Evolutionary conservation across 2,329 filamentous ascomycete species (phyloP).

Genomic region (Aspergillus phoenicis): DNA sequence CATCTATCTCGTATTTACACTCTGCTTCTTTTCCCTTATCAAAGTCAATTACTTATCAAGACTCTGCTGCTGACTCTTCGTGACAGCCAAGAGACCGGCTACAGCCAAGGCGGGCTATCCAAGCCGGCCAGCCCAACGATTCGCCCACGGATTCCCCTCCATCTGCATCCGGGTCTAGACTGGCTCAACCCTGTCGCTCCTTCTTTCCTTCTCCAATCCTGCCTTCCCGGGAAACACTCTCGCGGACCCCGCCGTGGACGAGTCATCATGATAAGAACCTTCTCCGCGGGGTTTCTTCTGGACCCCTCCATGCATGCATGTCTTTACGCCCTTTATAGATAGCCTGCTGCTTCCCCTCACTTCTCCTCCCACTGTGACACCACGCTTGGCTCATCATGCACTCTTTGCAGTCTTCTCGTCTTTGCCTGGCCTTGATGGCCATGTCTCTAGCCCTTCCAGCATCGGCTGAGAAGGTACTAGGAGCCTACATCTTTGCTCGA

Average conservation of each 20-base stretch:
- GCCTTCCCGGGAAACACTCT: not conserved
- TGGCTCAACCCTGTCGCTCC: too few species aligned
- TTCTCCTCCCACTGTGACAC: not conserved
- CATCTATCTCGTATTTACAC: too few species aligned
- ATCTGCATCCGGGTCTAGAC: not conserved
- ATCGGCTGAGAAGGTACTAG: conserved; percentile 69
- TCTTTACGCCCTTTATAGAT: conserved; percentile 2
- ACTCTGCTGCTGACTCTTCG: too few species aligned
- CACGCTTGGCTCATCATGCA: conserved; percentile 27
- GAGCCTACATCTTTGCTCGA: conserved; percentile 83
- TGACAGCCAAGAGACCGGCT: not conserved
- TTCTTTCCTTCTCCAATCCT: not conserved
- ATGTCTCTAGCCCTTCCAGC: conserved; percentile 28
- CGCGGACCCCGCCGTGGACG: conserved; percentile 7
- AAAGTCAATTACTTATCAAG: too few species aligned
- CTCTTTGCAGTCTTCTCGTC: conserved; percentile 23
- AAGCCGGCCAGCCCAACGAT: not conserved
- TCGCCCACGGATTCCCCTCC: not conserved
- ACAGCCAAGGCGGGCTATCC: too few species aligned
- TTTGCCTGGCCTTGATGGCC: conserved; percentile 32
- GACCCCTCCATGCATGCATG: not conserved
- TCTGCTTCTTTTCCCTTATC: too few species aligned
- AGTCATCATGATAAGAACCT: conserved; percentile 14
- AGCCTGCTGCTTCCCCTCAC: not conserved
- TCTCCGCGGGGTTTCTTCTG: conserved; percentile 8